phyloP scores from a whole-genome alignment of 2,329 filamentous ascomycete species.

The Colletotrichum cordylinicola region DNA sequence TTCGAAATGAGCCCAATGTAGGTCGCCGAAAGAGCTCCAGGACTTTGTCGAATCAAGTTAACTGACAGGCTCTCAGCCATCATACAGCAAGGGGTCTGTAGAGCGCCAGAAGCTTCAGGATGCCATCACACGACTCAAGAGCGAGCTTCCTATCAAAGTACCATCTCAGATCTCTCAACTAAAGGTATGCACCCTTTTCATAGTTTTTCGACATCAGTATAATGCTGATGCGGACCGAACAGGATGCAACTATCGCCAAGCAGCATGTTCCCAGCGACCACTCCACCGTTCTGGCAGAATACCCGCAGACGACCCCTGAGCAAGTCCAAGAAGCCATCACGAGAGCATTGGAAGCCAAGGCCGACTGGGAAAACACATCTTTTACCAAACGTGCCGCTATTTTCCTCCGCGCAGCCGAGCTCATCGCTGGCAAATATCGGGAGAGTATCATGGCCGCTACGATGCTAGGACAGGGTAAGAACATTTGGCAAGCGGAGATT shows the following conservation, averaged over 20 bases:
- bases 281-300: conserved; percentile 76
- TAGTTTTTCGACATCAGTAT: accelerated
- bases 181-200: neutral
- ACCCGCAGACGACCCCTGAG: conserved; percentile 78
- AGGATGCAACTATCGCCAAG: neutral
- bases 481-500: conserved; percentile 98
- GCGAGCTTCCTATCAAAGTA: neutral
- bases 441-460: conserved; percentile 96
- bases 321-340: conserved; percentile 84
- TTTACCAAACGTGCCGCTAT: conserved; percentile 91
- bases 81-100: neutral
- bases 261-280: conserved; percentile 70
- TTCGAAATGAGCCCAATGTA: conserved; percentile 94
- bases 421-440: conserved; percentile 89
- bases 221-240: neutral
- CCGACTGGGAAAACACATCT: conserved; percentile 82
- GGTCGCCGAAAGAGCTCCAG: conserved; percentile 40
- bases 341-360: conserved; percentile 82
- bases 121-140: neutral
- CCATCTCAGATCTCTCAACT: neutral
- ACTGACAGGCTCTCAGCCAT: neutral
- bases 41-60: conserved; percentile 38
- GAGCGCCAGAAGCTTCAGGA: neutral
- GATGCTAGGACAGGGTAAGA: conserved; percentile 97
- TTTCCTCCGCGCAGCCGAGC: conserved; percentile 94